Evolutionary conservation across 148 eudicot genomes (phyloP), one percentile per base, ranked within the genome.

Genomic region (Talinum fruticosum): DNA sequence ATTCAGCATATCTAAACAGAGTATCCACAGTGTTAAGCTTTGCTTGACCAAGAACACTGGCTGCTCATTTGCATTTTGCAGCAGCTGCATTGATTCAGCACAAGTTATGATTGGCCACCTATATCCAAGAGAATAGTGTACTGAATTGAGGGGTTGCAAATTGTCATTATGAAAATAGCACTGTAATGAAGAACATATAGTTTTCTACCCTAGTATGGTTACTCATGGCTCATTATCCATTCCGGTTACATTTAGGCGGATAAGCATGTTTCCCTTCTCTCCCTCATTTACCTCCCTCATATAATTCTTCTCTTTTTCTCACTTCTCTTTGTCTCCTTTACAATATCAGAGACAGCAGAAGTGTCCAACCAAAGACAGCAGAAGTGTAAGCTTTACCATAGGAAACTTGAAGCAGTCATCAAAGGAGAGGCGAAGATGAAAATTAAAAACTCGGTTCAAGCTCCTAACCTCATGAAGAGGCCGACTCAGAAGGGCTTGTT

Each of bases 401-500:
- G 23, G 64, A 28, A 51, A 49, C 41, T 36, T 24, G 10, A 57
- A 16, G 37, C 6, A 54, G 14, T 38, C 1, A 10, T 10, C 29
- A 8, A 57, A 57, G 64, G 24, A 23, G 8, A 57, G 64, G 13
- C 1, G 13, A 8, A 8, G 47, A 5, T 41, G 64, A 24, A 23
- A 57, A 21, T 54, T 21, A 23, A 57, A 57, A n/a, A 36, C 36
- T 30, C 66, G 35, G 36, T 18, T 29, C 3, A 6, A 69, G 28
- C 67, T 71, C 16, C 78, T 59, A 45, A 88, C 88, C 86, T 87
- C 83, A 90, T 76, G 84, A 80, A 37, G 97, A 80, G 66, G 90
- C 54, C 29, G 96, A 87, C 81, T 87, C 93, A 65, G 86, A 88
- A 71, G 88, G 83, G 33, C 90, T 80, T 21, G 87, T 67, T 69